Percentiles rank a stretch among this genome's conserved stretches.
These are phyloP conservation scores for Radiomyces spectabilis DNA, from an alignment of 192 early-diverging fungal species.

Conservation along the genomic window DNA sequence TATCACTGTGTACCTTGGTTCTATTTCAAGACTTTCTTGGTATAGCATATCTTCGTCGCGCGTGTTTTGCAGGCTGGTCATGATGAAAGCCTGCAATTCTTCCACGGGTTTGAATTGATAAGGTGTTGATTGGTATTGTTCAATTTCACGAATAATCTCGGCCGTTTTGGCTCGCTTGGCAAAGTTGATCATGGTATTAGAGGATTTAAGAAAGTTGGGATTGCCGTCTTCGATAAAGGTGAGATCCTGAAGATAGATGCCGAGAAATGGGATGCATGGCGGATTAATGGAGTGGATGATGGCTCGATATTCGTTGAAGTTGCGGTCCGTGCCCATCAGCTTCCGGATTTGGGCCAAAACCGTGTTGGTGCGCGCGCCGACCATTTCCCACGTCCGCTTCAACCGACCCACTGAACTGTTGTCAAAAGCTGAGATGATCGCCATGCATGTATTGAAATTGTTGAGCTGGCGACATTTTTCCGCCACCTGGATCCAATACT, in stretches of 20 bases:
- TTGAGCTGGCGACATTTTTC: conserved; percentile 79
- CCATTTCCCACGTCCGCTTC: conserved; percentile 83
- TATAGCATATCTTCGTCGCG: conserved; percentile 71
- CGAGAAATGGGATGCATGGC: conserved; percentile 77
- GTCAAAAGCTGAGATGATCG: conserved; percentile 85
- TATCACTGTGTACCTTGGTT: conserved; percentile 59
- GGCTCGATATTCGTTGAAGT: conserved; percentile 79
- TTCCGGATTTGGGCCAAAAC: conserved; percentile 57
- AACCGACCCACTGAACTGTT: conserved; percentile 84
- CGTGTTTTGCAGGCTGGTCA: conserved; percentile 56
- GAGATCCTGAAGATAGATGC: conserved; percentile 81
- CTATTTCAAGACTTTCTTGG: conserved; percentile 67
- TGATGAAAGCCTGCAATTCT: conserved; percentile 81
- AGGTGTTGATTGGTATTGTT: conserved; percentile 85
- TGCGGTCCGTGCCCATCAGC: conserved; percentile 77
- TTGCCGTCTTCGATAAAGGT: conserved; percentile 95
- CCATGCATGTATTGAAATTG: conserved; percentile 92
- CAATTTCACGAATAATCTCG: conserved; percentile 85
- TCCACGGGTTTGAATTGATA: conserved; percentile 74
- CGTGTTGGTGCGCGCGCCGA: conserved; percentile 46
- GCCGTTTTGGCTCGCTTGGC: conserved; percentile 85
- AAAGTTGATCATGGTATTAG: conserved; percentile 82
- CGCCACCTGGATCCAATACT: conserved; percentile 80
- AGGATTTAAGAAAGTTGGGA: conserved; percentile 58
- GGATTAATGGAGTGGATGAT: conserved; percentile 78